A percentile compares a stretch with the other conserved stretches of the same genome.
Evolutionary conservation across 441 rosid species (phyloP).

Genomic region (Biscutella auriculata): DNA sequence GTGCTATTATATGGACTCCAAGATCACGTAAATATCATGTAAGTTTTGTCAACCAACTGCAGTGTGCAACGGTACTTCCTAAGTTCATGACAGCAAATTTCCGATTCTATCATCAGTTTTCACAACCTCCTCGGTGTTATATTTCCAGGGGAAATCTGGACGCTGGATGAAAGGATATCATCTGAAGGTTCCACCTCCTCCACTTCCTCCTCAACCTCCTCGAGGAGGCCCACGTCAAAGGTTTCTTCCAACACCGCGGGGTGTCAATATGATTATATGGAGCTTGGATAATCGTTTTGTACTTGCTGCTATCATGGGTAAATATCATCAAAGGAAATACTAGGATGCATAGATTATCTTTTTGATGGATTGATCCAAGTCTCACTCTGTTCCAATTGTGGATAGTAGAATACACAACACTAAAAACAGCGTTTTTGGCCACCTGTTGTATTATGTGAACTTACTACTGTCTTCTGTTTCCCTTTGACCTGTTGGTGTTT

Average conservation of each 20-base stretch:
- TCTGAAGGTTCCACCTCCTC: constrained; percentile 82
- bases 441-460: constrained; percentile 1
- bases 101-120: constrained; percentile 12
- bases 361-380: not conserved
- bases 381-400: not conserved
- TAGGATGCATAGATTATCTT: constrained; percentile 1
- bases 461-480: constrained; percentile 14
- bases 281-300: constrained; percentile 83
- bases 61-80: constrained; percentile 16
- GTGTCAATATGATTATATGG: constrained; percentile 86
- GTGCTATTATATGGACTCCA: constrained; percentile 83
- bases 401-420: not conserved
- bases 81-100: constrained; percentile 12
- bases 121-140: constrained; percentile 5
- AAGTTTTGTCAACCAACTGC: constrained; percentile 20
- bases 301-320: constrained; percentile 87
- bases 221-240: constrained; percentile 91
- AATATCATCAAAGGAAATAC: constrained; percentile 7
- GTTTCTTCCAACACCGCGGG: constrained; percentile 75
- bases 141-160: constrained; percentile 56
- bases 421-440: not conserved
- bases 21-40: constrained; percentile 62
- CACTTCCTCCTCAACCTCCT: constrained; percentile 78
- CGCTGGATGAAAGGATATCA: constrained; percentile 74
- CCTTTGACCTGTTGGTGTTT: constrained; percentile 9